Base-by-base conservation (phyloP, 1,139 yeast species). In the Blastobotrys elegans region DNA sequence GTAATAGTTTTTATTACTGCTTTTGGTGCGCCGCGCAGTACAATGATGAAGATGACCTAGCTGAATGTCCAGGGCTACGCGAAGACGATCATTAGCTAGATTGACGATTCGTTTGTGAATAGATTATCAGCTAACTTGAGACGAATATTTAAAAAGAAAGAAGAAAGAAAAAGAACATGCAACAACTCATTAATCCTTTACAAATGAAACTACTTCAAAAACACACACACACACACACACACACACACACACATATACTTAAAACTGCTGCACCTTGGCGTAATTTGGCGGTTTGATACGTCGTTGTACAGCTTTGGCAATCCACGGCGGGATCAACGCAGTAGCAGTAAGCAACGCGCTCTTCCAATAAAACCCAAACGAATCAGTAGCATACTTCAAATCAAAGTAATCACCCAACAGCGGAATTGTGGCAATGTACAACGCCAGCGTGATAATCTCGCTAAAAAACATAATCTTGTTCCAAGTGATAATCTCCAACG, bases 401-500 rank as follows among this genome's bases (percentile, higher is more conserved):
- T 89, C 87, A 64, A 84, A 94, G 64, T 92, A 94, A 18, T 92
- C 97, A 1, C 76, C 71, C 49, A 94, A 73, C 51, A 89, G 80
- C 21, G 98, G 98, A 14, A 90, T 71, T 10, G 95, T 83, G 1
- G 77, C 81, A 41, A 87, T 65, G 65, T 80, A 94, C 20, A 84
- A 65, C 41, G 75, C 68, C 43, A 85, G 66, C 0, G 98, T 92
- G 16, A 80, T 70, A 18, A 89, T 62, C 56, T 89, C 87, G 0
- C 95, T 75, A 20, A 80, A 70, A 4, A 83, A 64, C 96, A 94
- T 89, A 11, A 74, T 72, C 60, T 75, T 79, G 60, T 79, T 87
- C 98, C 98, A 94, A 24, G 87, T 86, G 62, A 85, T 86, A 42
- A 92, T 84, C 62, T 88, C 96, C 44, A 92, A 70, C 1, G 89